A percentile compares a stretch with the other conserved stretches of the same genome.
Evolutionary conservation across 2,329 filamentous ascomycete genomes (phyloP).

Genomic region (Aquanectria penicillioides): DNA sequence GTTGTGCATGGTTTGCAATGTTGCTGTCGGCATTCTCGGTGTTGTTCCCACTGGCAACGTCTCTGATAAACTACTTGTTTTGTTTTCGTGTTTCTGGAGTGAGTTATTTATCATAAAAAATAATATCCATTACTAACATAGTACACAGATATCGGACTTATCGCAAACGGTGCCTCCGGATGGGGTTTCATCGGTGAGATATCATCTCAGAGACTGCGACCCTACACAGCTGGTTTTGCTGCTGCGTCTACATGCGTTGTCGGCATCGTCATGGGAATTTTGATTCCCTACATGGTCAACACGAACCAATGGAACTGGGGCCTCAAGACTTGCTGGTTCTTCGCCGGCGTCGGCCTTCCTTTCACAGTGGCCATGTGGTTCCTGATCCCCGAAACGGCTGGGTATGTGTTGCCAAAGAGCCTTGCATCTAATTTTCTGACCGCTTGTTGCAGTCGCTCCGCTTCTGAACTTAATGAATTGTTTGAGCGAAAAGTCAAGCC

Average conservation of each 20-base stretch:
- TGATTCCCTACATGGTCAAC: conserved; percentile 46
- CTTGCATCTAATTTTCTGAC: neutral
- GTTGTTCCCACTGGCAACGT: neutral
- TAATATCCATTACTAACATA: conserved; percentile 14
- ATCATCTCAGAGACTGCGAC: conserved; percentile 47
- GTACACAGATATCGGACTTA: conserved; percentile 35
- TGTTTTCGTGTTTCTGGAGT: conserved; percentile 13
- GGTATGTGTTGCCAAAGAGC: neutral
- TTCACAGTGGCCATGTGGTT: conserved; percentile 2
- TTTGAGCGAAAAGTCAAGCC: conserved; percentile 17
- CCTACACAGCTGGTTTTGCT: conserved; percentile 44
- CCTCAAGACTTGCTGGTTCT: conserved; percentile 45
- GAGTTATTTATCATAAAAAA: neutral
- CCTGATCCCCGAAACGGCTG: neutral
- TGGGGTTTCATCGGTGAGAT: conserved; percentile 48
- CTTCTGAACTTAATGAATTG: conserved; percentile 13
- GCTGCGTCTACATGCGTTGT: conserved; percentile 39
- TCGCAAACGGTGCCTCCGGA: conserved; percentile 37
- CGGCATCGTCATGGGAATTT: conserved; percentile 36
- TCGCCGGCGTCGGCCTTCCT: conserved; percentile 33
- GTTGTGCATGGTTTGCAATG: neutral
- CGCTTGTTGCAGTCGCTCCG: neutral
- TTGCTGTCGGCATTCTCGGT: conserved; percentile 5
- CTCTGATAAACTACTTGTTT: neutral
- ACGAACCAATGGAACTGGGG: conserved; percentile 43